Conservation (phyloP, 192 early-diverging fungal species). For the Podila horticola region DNA sequence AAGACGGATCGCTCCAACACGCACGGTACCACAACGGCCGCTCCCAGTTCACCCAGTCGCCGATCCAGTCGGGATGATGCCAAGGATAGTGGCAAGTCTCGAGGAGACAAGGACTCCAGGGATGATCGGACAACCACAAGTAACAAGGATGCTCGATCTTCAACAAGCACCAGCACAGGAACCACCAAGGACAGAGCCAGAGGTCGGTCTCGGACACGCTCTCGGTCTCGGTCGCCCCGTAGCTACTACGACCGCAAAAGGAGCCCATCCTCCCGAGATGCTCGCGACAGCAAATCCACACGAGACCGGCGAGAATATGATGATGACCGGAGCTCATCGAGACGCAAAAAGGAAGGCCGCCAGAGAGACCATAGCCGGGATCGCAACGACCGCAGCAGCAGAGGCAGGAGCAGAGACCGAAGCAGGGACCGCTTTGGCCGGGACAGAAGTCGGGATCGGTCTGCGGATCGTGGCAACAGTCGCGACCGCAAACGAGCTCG, state of each 20-base stretch:
- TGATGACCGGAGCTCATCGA: constrained; percentile 23
- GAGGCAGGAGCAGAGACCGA: constrained; percentile 28
- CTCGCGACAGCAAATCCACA: constrained; percentile 31
- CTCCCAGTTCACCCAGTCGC: constrained; percentile 22
- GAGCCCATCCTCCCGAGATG: constrained; percentile 21
- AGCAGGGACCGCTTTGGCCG: constrained; percentile 42
- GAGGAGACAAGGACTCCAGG: constrained; percentile 27
- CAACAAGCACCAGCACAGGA: neutral
- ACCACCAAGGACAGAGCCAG: constrained; percentile 29
- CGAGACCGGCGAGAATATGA: constrained; percentile 45
- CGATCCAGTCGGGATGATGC: constrained; percentile 15
- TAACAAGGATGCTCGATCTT: neutral
- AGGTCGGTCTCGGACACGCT: constrained; percentile 30
- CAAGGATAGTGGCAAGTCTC: constrained; percentile 26
- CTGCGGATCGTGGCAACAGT: constrained; percentile 20
- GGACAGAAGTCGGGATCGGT: constrained; percentile 24
- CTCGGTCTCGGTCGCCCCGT: constrained; percentile 41
- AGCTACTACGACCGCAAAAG: constrained; percentile 40
- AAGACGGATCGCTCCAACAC: constrained; percentile 23
- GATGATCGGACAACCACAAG: constrained; percentile 8
- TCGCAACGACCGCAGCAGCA: constrained; percentile 26
- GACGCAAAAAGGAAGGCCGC: constrained; percentile 33
- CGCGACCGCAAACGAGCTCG: constrained; percentile 29
- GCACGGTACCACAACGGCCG: constrained; percentile 1
- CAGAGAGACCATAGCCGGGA: constrained; percentile 36